Evolutionary conservation across 768 basidiomycete species (phyloP), one percentile per base, ranked within the genome.

Genomic region (Tylopilus vinaceipallidus): DNA sequence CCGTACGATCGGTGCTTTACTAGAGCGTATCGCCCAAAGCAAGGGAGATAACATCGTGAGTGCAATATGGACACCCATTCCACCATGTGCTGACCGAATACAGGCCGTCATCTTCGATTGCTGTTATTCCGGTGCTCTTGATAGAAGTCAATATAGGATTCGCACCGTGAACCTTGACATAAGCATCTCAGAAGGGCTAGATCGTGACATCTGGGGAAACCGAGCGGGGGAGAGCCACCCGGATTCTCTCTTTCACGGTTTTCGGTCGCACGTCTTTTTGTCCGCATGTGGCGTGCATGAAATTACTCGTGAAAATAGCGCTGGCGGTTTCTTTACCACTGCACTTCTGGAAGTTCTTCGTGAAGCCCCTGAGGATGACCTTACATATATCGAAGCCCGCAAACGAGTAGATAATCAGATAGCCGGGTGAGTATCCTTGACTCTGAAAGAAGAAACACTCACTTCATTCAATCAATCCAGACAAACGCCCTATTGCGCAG

Each of bases 51-150:
- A 76, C 47, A 75, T 77, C 19, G 76, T 73, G 34, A 41, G 75
- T 54, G 41, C 1, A 5, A 34, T 23, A 19, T 12, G 22, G 17
- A 11, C 13, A 30, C 10, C 24, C 2, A 1, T 45, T 32, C 14
- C 20, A 6, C n/a, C 13, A 6, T 37, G 9, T 30, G 2, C 38
- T 47, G 24, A 50, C 50, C 13, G 41, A 3, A 8, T 16, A n/a
- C 46, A 78, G 77, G 74, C 72, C 12, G 58, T 78, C 16, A 73
- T 78, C 38, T 61, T 78, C 5, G 77, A 77, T 45, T 76, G 77
- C 38, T 78, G 77, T 54, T 62, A 69, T 55, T 73, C 77, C 3
- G 73, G 71, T 9, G 70, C 61, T 12, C 64, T 74, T 7, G 26
- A 17, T 19, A 24, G 22, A 36, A 9, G 48, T 12, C 34, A n/a